These are phyloP conservation scores for Lodderomyces metapsilosis DNA, from an alignment of 1,139 yeast species.

Conservation along the genomic window DNA sequence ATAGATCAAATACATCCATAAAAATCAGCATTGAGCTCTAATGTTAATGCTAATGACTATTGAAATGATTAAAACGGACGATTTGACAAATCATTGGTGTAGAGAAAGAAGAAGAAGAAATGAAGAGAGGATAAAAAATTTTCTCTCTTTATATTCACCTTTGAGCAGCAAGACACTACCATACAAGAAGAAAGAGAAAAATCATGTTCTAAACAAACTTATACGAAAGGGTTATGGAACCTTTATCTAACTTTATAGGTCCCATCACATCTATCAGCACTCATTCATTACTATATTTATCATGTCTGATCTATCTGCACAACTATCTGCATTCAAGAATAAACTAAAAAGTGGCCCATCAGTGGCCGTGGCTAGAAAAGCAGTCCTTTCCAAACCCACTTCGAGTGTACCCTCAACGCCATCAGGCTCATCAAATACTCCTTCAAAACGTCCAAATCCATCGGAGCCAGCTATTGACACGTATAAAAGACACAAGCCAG, in stretches of 20 bases:
- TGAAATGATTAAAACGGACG: conserved; percentile 2
- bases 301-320: conserved; percentile 49
- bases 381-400: conserved; percentile 15
- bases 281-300: conserved; percentile 1
- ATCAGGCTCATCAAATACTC: conserved; percentile 5
- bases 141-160: neutral
- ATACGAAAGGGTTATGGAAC: too few species aligned
- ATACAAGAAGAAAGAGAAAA: neutral
- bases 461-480: conserved; percentile 34
- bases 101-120: conserved; percentile 6
- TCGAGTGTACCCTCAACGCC: conserved; percentile 10
- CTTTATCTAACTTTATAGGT: neutral
- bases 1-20: conserved; percentile 16
- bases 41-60: conserved; percentile 11
- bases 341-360: conserved; percentile 50
- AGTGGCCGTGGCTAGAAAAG: conserved; percentile 35
- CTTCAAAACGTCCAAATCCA: conserved; percentile 15
- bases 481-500: conserved; percentile 35
- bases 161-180: neutral
- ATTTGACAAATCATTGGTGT: neutral
- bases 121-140: neutral
- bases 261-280: neutral
- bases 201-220: neutral
- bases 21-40: conserved; percentile 7
- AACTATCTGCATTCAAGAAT: conserved; percentile 48